Evolutionary conservation across 306 rosid species (phyloP), one percentile per base, ranked within the genome.

Genomic region (Prunus padus): DNA sequence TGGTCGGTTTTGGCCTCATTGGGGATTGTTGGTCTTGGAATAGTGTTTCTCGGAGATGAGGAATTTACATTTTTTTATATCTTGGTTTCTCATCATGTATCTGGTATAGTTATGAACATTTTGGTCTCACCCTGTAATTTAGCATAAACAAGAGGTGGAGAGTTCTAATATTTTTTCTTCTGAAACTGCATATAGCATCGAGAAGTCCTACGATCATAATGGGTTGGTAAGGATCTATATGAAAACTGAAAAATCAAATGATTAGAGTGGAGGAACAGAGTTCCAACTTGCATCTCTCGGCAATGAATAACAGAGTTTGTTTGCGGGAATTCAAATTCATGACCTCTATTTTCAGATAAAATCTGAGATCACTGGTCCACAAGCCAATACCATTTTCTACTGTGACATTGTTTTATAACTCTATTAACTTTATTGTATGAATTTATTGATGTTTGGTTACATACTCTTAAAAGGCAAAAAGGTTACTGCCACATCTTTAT

Each of bases 1-100:
- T 73, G 85, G 85, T 72, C 80, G 84, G 85, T 85, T 65, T 83
- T 83, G 86, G 80, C 78, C 50, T 57, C 75, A 18, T 56, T 74
- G 19, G 59, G 50, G 42, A 37, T 50, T 18, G 57, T 78, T 72
- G 61, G 77, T 40, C 46, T 64, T 64, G 74, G 78, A 71, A 40
- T 2, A 3, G 19, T 51, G 28, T 65, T 71, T 26, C 67, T 75
- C 13, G 55, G 25, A 23, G 11, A 56, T 40, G 12, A 37, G 23
- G 57, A 15, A 55, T 7, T 23, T 51, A 20, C 16, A 19, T 2
- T 45, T 57, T 37, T 40, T 26, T 26, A n/a, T n/a, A n/a, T 56
- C 76, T 72, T 55, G 55, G 40, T 56, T 56, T 56, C 55, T 44
- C 26, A 59, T 44, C 68, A 73, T 44, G 57, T 59, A 67, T 25